Base-by-base conservation (phyloP, 2,329 filamentous ascomycete genomes). In the Ambrosiella beaveri region DNA sequence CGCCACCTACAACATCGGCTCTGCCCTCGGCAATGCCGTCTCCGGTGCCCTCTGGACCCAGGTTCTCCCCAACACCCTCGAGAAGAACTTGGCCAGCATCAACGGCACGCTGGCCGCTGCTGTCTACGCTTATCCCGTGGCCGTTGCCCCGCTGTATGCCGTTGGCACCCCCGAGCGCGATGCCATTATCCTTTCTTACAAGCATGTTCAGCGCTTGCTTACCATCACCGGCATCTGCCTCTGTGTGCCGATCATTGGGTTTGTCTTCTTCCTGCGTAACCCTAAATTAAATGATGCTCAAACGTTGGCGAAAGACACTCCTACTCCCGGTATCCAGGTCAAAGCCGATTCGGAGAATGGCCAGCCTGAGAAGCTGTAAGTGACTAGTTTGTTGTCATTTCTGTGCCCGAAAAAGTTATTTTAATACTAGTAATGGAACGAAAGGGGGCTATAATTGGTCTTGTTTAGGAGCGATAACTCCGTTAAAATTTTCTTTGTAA, bases 1-100 rank as follows among this genome's bases (percentile, higher is more conserved):
- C 2, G 77, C 80, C 13, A 74, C 71, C n/a, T 84, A 83, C 69
- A 80, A 79, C 65, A 73, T 84, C 44, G 81, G 81, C 37, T 79
- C 74, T 4, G 80, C 80, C 0, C 66, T 83, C 1, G 80, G 81
- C 19, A 77, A 77, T 64, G 73, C 77, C 13, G 74, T 84, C 35
- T 80, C 80, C 0, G 80, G 80, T 12, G 77, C 78, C 17, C 75
- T 84, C 61, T 84, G 80, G 80, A 77, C 76, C 0, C 78, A 84
- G 64, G 68, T 75, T 1, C 70, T 83, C 50, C 78, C 76, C 1
- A 59, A 61, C 0, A 65, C 71, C 45, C 73, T 84, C 2, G 59
- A 59, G 19, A 60, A 62, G 35, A 73, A 75, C 54, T 63, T 69
- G 8, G 62, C 58, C 12, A 55, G 56, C 56, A 65, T 69, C 64